These are phyloP conservation scores for Tylopilus subfusipes DNA, from an alignment of 768 basidiomycete species.

Conservation along the genomic window DNA sequence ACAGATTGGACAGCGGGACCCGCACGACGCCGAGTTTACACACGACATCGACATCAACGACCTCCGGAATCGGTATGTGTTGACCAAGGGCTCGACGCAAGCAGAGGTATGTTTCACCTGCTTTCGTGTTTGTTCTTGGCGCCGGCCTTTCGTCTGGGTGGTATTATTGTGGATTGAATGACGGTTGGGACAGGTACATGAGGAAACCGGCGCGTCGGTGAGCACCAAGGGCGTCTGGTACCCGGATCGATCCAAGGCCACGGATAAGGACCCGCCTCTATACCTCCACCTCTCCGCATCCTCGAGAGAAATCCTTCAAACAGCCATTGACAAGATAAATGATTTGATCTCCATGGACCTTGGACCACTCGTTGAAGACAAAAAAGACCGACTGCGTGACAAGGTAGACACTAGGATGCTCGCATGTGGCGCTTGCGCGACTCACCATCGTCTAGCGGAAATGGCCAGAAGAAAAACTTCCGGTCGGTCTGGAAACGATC, in stretches of 20 bases:
- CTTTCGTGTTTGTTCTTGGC: neutral
- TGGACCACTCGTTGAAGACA: slow-evolving; percentile 78
- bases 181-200: slow-evolving; percentile 65
- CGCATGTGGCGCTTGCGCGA: neutral
- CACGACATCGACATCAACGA: slow-evolving; percentile 98
- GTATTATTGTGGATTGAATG: neutral
- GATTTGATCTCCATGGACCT: slow-evolving; percentile 72
- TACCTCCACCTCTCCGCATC: slow-evolving; percentile 91
- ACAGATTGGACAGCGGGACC: slow-evolving; percentile 51
- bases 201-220: slow-evolving; percentile 89
- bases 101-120: slow-evolving; percentile 62
- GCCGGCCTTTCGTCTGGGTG: neutral
- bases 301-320: slow-evolving; percentile 60
- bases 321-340: slow-evolving; percentile 66
- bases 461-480: slow-evolving; percentile 97
- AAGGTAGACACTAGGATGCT: slow-evolving; percentile 42
- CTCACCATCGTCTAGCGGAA: slow-evolving; percentile 57
- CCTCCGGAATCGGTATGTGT: slow-evolving; percentile 86
- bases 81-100: slow-evolving; percentile 93
- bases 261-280: slow-evolving; percentile 88
- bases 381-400: slow-evolving; percentile 64
- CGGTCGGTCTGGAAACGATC: slow-evolving; percentile 83
- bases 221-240: slow-evolving; percentile 96
- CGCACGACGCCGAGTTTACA: slow-evolving; percentile 76
- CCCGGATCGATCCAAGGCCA: slow-evolving; percentile 87